phyloP scores from a whole-genome alignment of 163 green algal species.

The Trebouxiophyceae sp. region DNA sequence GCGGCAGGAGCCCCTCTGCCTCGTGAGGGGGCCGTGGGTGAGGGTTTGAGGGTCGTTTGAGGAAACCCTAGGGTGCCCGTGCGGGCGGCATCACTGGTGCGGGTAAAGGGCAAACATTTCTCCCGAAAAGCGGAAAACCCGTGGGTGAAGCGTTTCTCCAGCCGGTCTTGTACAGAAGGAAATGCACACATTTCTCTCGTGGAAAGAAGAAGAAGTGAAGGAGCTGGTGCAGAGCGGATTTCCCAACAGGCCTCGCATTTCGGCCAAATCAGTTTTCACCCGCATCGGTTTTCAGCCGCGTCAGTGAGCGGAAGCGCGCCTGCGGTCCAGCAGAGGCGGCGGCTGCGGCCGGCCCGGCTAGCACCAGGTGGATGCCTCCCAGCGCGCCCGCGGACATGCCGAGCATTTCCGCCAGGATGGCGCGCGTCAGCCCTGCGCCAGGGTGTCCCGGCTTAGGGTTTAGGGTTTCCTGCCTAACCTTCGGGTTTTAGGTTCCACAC shows the following conservation, averaged over 20 bases:
- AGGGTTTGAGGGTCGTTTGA: not conserved
- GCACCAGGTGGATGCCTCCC: constrained; percentile 15
- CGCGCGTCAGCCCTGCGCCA: constrained; percentile 12
- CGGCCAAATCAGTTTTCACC: too few relatives aligned
- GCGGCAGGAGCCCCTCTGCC: too few relatives aligned
- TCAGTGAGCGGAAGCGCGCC: not conserved
- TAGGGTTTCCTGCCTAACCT: too few relatives aligned
- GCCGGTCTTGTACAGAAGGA: too few relatives aligned
- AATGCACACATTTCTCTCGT: too few relatives aligned
- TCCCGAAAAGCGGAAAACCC: too few relatives aligned
- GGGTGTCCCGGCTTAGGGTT: not conserved
- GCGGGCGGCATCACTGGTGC: too few relatives aligned
- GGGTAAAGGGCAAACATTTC: too few relatives aligned
- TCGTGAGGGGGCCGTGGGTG: not conserved
- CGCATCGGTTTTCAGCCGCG: not conserved
- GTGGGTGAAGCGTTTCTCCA: too few relatives aligned
- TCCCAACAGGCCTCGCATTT: not conserved
- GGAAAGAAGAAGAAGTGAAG: not conserved
- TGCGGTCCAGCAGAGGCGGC: not conserved
- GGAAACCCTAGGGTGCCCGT: too few relatives aligned
- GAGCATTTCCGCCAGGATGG: constrained; percentile 26
- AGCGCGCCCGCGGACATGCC: constrained; percentile 20
- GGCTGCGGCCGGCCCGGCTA: constrained; percentile 1
- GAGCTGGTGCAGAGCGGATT: not conserved
- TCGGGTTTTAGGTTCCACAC: too few relatives aligned